Percentiles rank a stretch among this genome's conserved stretches.
These are phyloP conservation scores for Spiromastix sp. DNA, from an alignment of 2,329 filamentous ascomycete species.

Conservation along the genomic window DNA sequence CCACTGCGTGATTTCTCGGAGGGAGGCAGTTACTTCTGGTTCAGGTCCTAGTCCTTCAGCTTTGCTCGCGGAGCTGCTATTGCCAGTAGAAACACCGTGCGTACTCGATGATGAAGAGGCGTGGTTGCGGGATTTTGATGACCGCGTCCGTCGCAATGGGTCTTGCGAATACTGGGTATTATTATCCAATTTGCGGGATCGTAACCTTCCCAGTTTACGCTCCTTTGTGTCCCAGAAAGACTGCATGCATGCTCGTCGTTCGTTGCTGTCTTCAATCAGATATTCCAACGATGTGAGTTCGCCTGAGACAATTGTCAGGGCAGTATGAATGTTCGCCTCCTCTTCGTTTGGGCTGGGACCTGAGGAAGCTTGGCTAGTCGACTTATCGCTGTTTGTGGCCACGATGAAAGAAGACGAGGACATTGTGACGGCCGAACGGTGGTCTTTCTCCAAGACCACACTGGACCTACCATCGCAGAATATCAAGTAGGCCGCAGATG, in stretches of 20 bases:
- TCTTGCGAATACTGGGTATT: not conserved
- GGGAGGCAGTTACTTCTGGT: constrained; percentile 17
- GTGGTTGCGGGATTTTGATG: not conserved
- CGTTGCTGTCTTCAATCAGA: constrained; percentile 24
- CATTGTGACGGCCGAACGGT: constrained; percentile 34
- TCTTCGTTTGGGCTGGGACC: too few species aligned
- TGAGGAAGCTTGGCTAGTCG: too few species aligned
- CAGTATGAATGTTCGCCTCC: constrained; percentile 12
- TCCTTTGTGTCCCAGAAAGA: constrained; percentile 28
- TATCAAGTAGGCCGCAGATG: constrained; percentile 48
- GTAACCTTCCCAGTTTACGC: constrained; percentile 8
- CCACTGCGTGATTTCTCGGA: constrained; percentile 36
- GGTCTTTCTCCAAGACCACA: constrained; percentile 48
- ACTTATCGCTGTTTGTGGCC: constrained; percentile 46
- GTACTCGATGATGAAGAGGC: not conserved
- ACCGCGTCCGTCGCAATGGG: not conserved
- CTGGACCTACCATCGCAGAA: constrained; percentile 42
- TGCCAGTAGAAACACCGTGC: not conserved
- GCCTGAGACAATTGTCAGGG: constrained; percentile 11
- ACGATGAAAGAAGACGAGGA: constrained; percentile 42
- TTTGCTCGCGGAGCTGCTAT: not conserved
- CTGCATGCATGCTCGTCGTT: constrained; percentile 26
- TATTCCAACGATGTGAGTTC: constrained; percentile 15
- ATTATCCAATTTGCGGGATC: too few species aligned
- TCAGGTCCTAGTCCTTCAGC: not conserved